Evolutionary conservation across 306 rosid genomes (phyloP).

Genomic region (Pyrus bretschneideri): DNA sequence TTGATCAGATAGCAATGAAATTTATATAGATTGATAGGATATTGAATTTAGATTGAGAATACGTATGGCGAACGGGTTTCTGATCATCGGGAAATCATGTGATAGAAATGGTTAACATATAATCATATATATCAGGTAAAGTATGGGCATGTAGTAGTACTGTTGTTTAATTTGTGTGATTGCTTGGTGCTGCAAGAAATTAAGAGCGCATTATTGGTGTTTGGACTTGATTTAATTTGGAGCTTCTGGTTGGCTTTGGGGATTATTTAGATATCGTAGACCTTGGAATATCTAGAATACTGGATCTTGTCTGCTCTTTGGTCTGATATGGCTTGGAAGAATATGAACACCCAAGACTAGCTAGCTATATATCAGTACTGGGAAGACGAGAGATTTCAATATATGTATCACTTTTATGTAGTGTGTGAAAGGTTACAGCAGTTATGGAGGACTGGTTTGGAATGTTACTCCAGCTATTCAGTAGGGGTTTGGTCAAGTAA

Average conservation of each 20-base stretch:
- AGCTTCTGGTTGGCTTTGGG: neutral
- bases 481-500: neutral
- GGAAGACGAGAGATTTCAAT: neutral
- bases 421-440: neutral
- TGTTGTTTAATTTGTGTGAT: conserved; percentile 5
- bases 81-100: neutral
- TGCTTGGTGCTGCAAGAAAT: neutral
- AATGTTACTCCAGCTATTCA: neutral
- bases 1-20: conserved; percentile 13
- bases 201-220: neutral
- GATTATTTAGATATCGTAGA: neutral
- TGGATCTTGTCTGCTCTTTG: neutral
- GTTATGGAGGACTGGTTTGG: neutral
- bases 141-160: neutral
- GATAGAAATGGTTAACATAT: neutral
- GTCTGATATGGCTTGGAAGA: neutral
- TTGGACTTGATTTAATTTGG: neutral
- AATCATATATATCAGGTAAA: too few relatives aligned
- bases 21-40: neutral
- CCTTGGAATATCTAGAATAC: neutral
- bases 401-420: neutral
- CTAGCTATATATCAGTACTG: neutral
- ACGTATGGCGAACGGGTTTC: neutral
- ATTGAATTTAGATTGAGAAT: neutral
- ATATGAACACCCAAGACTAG: neutral